Evolutionary conservation across 768 basidiomycete species (phyloP), one percentile per base, ranked within the genome.

Genomic region (Trichaptum fuscoviolaceum): DNA sequence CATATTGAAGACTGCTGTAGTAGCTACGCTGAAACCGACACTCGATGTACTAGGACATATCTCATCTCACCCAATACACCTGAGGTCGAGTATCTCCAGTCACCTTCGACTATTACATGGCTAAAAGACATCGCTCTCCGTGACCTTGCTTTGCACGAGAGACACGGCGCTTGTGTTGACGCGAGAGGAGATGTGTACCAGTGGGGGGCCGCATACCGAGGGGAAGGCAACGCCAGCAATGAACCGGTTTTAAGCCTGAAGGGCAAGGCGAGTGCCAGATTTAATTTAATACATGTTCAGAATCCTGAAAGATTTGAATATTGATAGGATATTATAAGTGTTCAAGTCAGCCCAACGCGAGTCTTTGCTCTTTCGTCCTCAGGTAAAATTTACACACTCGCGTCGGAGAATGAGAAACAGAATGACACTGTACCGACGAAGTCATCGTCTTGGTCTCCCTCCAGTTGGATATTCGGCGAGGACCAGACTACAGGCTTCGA

Each of bases 101-200:
- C 75, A 7, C 90, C 88, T 0, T 76, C 81, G 0, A 74, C 82
- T 65, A 83, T 79, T 1, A 74, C 76, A 24, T 91, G 88, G 85
- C 77, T 95, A 35, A 80, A 87, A 63, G 84, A 84, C 65, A 81
- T 88, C 61, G 90, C 91, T 4, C 79, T 95, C 17, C 85, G 91
- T 9, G 91, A 94, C 71, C 73, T 94, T 42, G 86, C 82, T 15
- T 76, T 94, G 27, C 87, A 92, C 64, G 80, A 84, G 66, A 78
- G 77, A 35, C 86, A 90, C 68, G 90, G 86, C 0, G 92, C 87
- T 17, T 92, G 90, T 68, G 85, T 94, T 23, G 92, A 94, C 71
- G 86, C 85, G 8, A 82, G 84, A 36, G 93, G 93, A 26, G 88
- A 95, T 70, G 87, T 93, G 2, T 90, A 92, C 71, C 91, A 93